Conservation (phyloP, 495 filamentous ascomycete species). For the Penicillium canescens region DNA sequence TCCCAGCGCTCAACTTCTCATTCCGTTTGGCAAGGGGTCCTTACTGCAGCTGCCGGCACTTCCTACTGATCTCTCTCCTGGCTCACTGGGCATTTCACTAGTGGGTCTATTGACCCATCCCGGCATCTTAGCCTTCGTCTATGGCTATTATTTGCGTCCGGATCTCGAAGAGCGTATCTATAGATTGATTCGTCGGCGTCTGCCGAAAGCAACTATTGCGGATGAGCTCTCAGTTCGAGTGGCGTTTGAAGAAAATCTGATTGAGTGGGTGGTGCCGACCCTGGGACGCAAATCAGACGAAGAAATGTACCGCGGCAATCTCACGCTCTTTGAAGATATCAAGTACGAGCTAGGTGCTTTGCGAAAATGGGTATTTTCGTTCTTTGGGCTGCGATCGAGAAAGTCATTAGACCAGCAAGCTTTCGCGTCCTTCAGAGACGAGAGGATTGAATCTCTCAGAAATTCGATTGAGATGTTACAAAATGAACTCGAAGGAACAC, state of each 20-base stretch:
- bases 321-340: constrained; percentile 42
- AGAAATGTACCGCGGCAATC: constrained; percentile 38
- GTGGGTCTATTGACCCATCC: constrained; percentile 34
- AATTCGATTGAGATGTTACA: constrained; percentile 33
- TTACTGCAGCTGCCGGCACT: constrained; percentile 34
- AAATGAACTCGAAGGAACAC: constrained; percentile 30
- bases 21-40: constrained; percentile 39
- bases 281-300: constrained; percentile 44
- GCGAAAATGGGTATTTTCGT: constrained; percentile 34
- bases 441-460: constrained; percentile 28
- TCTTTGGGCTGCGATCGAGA: constrained; percentile 27
- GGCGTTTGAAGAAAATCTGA: constrained; percentile 47
- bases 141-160: constrained; percentile 40
- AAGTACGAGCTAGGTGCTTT: constrained; percentile 34
- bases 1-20: constrained; percentile 28
- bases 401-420: constrained; percentile 15
- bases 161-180: constrained; percentile 46
- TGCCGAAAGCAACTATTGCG: constrained; percentile 44
- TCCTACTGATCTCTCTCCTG: constrained; percentile 31
- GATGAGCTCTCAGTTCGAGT: constrained; percentile 49
- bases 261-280: constrained; percentile 48
- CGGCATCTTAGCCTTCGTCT: constrained; percentile 34
- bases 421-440: constrained; percentile 16
- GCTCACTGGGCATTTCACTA: constrained; percentile 27
- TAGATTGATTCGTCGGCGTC: constrained; percentile 40